Evolutionary conservation across 768 basidiomycete genomes (phyloP).

Genomic region (Hemileccinum rubropunctum): DNA sequence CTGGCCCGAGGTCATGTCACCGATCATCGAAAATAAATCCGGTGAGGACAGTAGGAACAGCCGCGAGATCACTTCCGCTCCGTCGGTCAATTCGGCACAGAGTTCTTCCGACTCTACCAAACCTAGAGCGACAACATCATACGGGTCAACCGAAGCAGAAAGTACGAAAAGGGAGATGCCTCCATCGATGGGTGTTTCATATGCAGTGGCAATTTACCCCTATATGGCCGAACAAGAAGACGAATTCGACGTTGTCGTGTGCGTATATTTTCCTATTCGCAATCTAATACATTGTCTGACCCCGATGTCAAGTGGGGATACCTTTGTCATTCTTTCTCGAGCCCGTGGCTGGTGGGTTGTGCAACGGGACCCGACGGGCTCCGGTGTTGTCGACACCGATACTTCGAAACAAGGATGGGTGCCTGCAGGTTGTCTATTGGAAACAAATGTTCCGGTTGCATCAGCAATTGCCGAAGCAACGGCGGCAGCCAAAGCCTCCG

Average conservation of each 20-base stretch:
- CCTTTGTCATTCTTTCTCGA: slow-evolving; percentile 88
- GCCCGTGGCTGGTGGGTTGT: slow-evolving; percentile 99
- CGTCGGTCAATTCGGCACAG: slow-evolving; percentile 32
- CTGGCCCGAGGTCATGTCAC: slow-evolving; percentile 76
- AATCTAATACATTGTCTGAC: slow-evolving; percentile 2
- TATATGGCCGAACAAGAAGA: slow-evolving; percentile 99
- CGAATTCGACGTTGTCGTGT: slow-evolving; percentile 98
- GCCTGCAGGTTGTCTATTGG: slow-evolving; percentile 93
- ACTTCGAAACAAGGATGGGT: slow-evolving; percentile 92
- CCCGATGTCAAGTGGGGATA: slow-evolving; percentile 64
- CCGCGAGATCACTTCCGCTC: slow-evolving; percentile 36
- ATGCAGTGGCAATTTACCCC: slow-evolving; percentile 97
- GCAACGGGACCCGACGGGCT: slow-evolving; percentile 86
- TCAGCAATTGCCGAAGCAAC: slow-evolving; percentile 83
- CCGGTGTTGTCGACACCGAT: slow-evolving; percentile 75
- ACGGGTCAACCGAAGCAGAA: slow-evolving; percentile 32
- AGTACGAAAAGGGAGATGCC: slow-evolving; percentile 42
- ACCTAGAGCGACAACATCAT: slow-evolving; percentile 13
- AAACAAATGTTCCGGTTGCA: slow-evolving; percentile 88
- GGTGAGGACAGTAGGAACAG: slow-evolving; percentile 42
- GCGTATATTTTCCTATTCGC: slow-evolving; percentile 33
- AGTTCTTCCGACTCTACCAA: slow-evolving; percentile 26
- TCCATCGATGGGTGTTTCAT: slow-evolving; percentile 63
- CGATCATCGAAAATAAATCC: slow-evolving; percentile 45
- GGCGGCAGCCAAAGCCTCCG: slow-evolving; percentile 51